These are phyloP conservation scores for Bassia scoparia DNA, from an alignment of 148 eudicot species.

Conservation along the genomic window DNA sequence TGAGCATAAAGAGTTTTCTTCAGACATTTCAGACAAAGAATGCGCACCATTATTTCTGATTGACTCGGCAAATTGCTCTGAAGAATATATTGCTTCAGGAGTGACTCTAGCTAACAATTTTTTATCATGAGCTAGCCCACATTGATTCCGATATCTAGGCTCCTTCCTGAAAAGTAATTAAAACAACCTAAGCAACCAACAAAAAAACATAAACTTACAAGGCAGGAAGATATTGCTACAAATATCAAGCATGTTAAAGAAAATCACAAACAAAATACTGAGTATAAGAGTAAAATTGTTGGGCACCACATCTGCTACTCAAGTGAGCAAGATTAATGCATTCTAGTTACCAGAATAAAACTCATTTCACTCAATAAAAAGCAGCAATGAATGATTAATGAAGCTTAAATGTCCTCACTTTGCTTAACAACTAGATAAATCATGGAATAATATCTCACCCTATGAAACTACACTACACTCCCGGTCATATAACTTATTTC, in stretches of 20 bases:
- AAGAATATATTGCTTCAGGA: conserved; percentile 20
- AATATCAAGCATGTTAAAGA: too few relatives aligned
- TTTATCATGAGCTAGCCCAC: conserved; percentile 20
- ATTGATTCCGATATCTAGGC: conserved; percentile 18
- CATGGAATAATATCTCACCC: background rate
- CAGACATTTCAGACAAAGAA: conserved; percentile 18
- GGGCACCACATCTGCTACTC: background rate
- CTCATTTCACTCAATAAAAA: background rate
- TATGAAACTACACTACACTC: background rate
- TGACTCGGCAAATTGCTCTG: conserved; percentile 26
- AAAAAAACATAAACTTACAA: background rate
- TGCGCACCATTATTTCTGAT: conserved; percentile 19
- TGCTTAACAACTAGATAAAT: background rate
- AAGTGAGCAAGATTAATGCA: background rate
- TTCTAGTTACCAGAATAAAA: background rate
- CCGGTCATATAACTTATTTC: background rate
- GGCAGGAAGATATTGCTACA: background rate
- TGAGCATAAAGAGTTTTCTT: background rate
- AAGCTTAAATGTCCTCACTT: conserved; percentile 1
- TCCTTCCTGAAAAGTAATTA: conserved; percentile 46
- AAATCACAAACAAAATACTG: too few relatives aligned
- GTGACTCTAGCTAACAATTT: conserved; percentile 22
- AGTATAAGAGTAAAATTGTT: too few relatives aligned
- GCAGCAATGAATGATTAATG: background rate
- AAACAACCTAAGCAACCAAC: conserved; percentile 13